Evolutionary conservation across 305 asterid genomes (phyloP), one percentile per base, ranked within the genome.

Genomic region (Caryopteris hybrid): DNA sequence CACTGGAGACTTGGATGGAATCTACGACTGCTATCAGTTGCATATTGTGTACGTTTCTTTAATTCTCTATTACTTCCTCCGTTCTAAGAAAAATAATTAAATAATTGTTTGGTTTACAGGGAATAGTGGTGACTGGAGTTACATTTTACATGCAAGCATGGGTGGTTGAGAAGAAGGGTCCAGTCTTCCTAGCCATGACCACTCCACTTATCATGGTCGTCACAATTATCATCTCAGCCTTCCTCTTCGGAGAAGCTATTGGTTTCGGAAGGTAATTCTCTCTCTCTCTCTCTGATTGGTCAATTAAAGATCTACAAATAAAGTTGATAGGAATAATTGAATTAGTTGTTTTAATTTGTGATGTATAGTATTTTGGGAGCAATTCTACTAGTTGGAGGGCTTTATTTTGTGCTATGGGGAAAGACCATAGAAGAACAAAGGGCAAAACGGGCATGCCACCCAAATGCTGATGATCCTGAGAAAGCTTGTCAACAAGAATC

Each of bases 361-460:
- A n/a, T n/a, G n/a, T n/a, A 33, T 74, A 92, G 98, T 76, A 80
- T 88, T 0, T 46, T 92, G 70, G 98, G 98, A 68, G 93, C 81
- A 51, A 1, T 86, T 20, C 18, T 90, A 51, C 83, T 90, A 9
- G 85, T 92, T 52, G 84, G 89, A 66, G 97, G 97, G 46, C 89
- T 92, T 23, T 92, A 88, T 46, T 76, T 79, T 72, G 97, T 90
- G 42, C 53, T 90, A 2, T 90, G 95, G 95, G 98, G 97, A 59
- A 90, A 92, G 84, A 76, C 62, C 1, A 83, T 70, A 69, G 97
- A 89, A 72, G 84, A 84, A 54, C 65, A 73, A 21, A 74, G 57
- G 31, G 82, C 60, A 52, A 66, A 65, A 4, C 20, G 1, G 13
- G 76, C 53, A 20, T 39, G 22, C 67, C 51, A 66, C 21, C 61